Evolutionary conservation across 176 grass and related monocot genomes (phyloP), one percentile per base, ranked within the genome.

Genomic region (Bromus sterilis): DNA sequence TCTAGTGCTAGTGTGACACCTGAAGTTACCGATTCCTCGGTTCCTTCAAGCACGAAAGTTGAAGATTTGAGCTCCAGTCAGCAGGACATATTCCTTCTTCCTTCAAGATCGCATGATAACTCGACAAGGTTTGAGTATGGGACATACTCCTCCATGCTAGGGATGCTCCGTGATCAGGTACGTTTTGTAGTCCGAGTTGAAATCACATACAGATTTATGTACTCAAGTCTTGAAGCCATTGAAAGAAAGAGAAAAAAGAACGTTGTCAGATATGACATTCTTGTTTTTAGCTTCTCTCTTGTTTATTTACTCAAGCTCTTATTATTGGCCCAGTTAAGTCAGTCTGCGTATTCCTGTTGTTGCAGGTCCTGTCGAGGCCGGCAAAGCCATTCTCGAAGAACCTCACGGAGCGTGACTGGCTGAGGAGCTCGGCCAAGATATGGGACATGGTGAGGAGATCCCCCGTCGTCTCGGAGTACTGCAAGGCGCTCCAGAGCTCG

Each of bases 401-500:
- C 60, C 91, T 93, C 2, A 89, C 92, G 0, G 95, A 95, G 66
- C 92, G 95, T 0, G 92, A 98, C 79, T 98, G 95, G 95, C 76
- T 95, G 81, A 87, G 92, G 49, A 90, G 93, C 86, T 93, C 95
- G 1, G 88, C 90, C 0, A 98, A 95, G 86, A 95, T 94, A 11
- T 98, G 95, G 95, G 95, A 95, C 21, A 78, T 91, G 79, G 84
- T 94, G 53, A 98, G 78, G 90, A 95, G 87, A 78, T 98, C 95
- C 14, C 76, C 88, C 7, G 56, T 91, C 69, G 89, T 94, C 48
- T 49, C 81, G 3, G 88, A 95, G 7, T 98, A 98, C 39, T 93
- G 84, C 83, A 98, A 87, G 60, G 82, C 88, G 60, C 95, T 98
- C 63, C 90, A 93, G 86, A 82, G 75, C 85, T 87, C 95, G 14